Conservation (phyloP, 371 early-diverging fungal genomes). For the Cokeromyces recurvatus region DNA sequence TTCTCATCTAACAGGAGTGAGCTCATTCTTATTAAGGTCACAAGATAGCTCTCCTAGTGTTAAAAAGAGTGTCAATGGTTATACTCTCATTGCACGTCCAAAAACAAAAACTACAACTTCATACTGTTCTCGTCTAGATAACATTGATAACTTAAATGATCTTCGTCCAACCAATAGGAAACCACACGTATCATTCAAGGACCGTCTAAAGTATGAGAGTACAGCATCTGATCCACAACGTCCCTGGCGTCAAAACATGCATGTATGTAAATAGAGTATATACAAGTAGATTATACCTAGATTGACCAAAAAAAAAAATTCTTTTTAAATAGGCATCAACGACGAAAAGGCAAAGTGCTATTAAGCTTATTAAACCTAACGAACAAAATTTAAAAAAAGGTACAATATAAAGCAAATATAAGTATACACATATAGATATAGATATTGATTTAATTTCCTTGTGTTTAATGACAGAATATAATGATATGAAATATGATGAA, state of each 20-base stretch:
- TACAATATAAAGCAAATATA: not conserved
- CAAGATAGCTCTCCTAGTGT: too few relatives aligned
- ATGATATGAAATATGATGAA: slow-evolving; percentile 32
- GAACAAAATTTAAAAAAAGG: slow-evolving; percentile 22
- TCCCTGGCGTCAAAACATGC: slow-evolving; percentile 31
- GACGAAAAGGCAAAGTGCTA: slow-evolving; percentile 10
- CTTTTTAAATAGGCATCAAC: too few relatives aligned
- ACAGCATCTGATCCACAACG: slow-evolving; percentile 23
- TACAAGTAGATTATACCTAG: too few relatives aligned
- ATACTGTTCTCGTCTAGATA: slow-evolving; percentile 29
- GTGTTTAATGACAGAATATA: slow-evolving; percentile 28
- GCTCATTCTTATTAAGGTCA: too few relatives aligned
- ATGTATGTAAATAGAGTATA: slow-evolving; percentile 1
- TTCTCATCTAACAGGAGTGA: too few relatives aligned
- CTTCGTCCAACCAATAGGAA: too few relatives aligned
- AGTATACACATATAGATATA: too few relatives aligned
- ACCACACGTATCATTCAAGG: too few relatives aligned
- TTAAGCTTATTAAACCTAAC: slow-evolving; percentile 20
- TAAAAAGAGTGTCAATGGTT: slow-evolving; percentile 3
- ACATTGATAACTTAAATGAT: slow-evolving; percentile 27
- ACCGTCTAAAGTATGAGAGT: too few relatives aligned
- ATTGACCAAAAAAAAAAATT: too few relatives aligned
- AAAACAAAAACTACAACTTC: slow-evolving; percentile 10
- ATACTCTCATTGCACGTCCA: slow-evolving; percentile 16
- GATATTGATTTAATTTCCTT: too few relatives aligned